Evolutionary conservation across 2,329 filamentous ascomycete genomes (phyloP).

Genomic region (Colletotrichum echinochloae): DNA sequence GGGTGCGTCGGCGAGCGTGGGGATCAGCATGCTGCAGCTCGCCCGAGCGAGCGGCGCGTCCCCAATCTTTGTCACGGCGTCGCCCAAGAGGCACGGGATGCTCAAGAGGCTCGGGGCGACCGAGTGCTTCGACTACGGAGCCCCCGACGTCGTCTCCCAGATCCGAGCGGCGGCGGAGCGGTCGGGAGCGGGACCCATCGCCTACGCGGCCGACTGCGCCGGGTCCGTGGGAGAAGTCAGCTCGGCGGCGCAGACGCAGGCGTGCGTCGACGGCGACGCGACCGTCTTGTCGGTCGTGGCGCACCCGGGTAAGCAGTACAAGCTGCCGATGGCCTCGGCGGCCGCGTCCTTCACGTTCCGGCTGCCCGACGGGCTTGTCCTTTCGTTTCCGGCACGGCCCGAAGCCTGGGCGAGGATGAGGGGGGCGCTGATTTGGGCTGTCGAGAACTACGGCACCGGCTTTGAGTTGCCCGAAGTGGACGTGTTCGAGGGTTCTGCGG

Average conservation of each 20-base stretch:
- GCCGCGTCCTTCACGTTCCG: background rate
- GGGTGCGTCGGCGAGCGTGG: conserved; percentile 53
- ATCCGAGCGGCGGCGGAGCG: conserved; percentile 24
- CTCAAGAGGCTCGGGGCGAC: conserved; percentile 50
- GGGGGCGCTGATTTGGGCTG: conserved; percentile 5
- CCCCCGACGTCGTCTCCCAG: conserved; percentile 5
- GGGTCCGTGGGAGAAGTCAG: background rate
- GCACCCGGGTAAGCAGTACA: background rate
- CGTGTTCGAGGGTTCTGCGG: conserved; percentile 7
- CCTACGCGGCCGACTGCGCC: conserved; percentile 33
- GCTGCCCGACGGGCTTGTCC: background rate
- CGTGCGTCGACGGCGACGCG: background rate
- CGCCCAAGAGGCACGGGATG: conserved; percentile 47
- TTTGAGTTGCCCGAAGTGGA: conserved; percentile 1
- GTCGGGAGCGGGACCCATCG: conserved; percentile 12
- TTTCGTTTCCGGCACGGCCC: conserved; percentile 7
- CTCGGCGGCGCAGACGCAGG: conserved; percentile 15
- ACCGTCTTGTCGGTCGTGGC: background rate
- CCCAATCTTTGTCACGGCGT: conserved; percentile 51
- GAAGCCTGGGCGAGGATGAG: background rate
- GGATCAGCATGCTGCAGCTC: conserved; percentile 51
- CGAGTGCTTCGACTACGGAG: conserved; percentile 51
- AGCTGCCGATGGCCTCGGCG: conserved; percentile 18
- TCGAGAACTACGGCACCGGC: background rate
- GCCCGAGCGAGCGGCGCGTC: conserved; percentile 48